Base-by-base conservation (phyloP, 768 basidiomycete genomes). In the Hericium alpestre region DNA sequence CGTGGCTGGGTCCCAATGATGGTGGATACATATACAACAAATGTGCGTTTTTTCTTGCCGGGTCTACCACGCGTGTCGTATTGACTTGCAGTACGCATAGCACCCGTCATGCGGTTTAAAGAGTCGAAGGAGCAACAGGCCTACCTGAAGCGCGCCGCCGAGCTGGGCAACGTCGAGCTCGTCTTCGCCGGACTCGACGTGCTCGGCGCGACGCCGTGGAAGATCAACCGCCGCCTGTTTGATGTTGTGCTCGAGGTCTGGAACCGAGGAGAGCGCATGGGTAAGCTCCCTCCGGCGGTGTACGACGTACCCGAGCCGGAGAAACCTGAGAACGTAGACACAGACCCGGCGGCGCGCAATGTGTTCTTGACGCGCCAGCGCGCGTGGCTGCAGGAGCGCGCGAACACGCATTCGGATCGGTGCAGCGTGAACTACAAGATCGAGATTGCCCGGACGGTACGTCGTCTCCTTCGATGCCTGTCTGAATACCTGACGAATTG, bases 401-500 rank as follows among this genome's bases (percentile, higher is more conserved):
- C 86, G 18, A 86, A 82, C 65, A 91, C 90, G 62, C 94, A 96
- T 69, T 90, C 90, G 3, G 90, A 93, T 47, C 77, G 95, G 46
- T 98, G 95, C 69, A 89, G 78, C 65, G 84, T 93, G 50, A 98
- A 97, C 68, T 97, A 97, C 71, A 95, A 93, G 69, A 84, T 99
- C 57, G 95, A 98, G 72, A 95, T 97, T 64, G 93, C 93, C 9
- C 80, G 89, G 53, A 85, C 93, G 53, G 91, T 93, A 67, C 69
- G 85, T 77, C 11, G 38, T 54, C 11, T 22, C 46, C 27, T 48
- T 23, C 55, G 46, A 40, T 43, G 46, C 40, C 6, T 25, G 47
- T 3, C 38, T 18, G 13, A 5, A 23, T 6, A 9, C 16, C 12
- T 13, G 53, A 37, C 16, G 11, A 37, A 58, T 40, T 61, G 51